Evolutionary conservation across 208 protist species (phyloP), one percentile per base, ranked within the genome.

Genomic region (Leishmania amazonensis): DNA sequence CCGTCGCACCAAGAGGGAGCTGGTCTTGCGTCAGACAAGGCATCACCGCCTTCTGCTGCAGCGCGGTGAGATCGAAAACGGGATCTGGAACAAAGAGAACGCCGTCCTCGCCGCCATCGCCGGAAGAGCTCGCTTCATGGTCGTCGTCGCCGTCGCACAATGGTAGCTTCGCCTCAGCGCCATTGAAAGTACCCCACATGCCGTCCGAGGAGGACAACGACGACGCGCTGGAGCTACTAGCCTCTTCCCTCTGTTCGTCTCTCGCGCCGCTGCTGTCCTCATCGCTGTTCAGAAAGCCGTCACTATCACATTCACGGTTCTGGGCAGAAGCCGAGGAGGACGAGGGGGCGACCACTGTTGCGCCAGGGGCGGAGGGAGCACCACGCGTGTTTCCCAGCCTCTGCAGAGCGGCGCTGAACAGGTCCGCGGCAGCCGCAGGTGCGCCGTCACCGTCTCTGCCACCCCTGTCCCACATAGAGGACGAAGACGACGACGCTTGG

Each of bases 81-180:
- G 92, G 89, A 8, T 95, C 91, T 21, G 94, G 92, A 19, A 95
- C 74, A 75, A 94, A 97, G 42, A 85, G 78, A 24, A 95, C 67
- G 47, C 79, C 84, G 38, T 86, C 87, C 68, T 89, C 86, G 58
- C 53, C 78, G 19, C 68, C 65, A 51, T 86, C 79, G 72, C 76
- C 76, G 1, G 79, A 81, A 51, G 80, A 87, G 47, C 31, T 73
- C 21, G 38, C 13, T 0, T 60, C 65, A 49, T 49, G 8, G 42
- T 76, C 80, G 15, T 80, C 74, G 7, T 75, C 75, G 45, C 60
- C 49, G 28, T 64, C 54, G 74, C 82, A 85, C 64, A 75, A 31
- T 24, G 77, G 77, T 54, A 85, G 53, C 65, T 76, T 58, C 67
- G 78, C 73, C 42, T 86, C 79, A 31, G 74, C 81, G 38, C 81